A percentile compares a stretch with the other conserved stretches of the same genome.
phyloP scores from a whole-genome alignment of 768 basidiomycete species.

The Postia placenta region DNA sequence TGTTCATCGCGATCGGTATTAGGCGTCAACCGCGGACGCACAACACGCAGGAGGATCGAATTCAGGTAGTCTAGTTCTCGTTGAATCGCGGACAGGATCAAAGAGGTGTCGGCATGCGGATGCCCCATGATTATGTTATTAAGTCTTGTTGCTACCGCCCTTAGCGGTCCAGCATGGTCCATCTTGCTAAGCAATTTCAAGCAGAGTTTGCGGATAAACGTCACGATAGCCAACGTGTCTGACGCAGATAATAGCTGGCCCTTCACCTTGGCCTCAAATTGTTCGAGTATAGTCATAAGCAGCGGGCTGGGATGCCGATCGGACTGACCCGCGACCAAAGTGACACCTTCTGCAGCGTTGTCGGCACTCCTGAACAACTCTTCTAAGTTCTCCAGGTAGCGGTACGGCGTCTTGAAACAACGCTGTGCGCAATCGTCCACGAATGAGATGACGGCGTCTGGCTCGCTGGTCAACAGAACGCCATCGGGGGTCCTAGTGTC shows the following conservation, averaged over 20 bases:
- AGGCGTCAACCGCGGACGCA: neutral
- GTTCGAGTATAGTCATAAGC: conserved; percentile 75
- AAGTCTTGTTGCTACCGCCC: conserved; percentile 28
- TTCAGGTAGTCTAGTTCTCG: conserved; percentile 40
- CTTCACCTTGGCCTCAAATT: conserved; percentile 62
- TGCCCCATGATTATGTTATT: conserved; percentile 31
- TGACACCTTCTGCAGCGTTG: neutral
- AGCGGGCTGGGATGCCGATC: conserved; percentile 61
- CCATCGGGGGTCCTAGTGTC: conserved; percentile 45
- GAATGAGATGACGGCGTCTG: conserved; percentile 53
- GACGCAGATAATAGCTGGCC: conserved; percentile 49
- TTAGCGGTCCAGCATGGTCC: conserved; percentile 35
- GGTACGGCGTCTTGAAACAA: conserved; percentile 77
- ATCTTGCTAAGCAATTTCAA: conserved; percentile 53
- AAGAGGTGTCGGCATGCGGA: conserved; percentile 7
- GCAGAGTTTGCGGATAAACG: conserved; percentile 60
- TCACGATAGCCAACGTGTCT: conserved; percentile 54
- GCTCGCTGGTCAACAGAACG: conserved; percentile 47
- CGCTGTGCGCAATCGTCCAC: conserved; percentile 84
- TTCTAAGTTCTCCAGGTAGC: conserved; percentile 72
- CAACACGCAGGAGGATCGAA: neutral
- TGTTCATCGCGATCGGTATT: conserved; percentile 10
- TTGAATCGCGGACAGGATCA: conserved; percentile 37
- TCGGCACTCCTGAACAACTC: conserved; percentile 18
- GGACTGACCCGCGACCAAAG: conserved; percentile 13